A percentile compares a stretch with the other conserved stretches of the same genome.
phyloP scores from a whole-genome alignment of 352 stramenopile species.

The Pythium phragmiticola region DNA sequence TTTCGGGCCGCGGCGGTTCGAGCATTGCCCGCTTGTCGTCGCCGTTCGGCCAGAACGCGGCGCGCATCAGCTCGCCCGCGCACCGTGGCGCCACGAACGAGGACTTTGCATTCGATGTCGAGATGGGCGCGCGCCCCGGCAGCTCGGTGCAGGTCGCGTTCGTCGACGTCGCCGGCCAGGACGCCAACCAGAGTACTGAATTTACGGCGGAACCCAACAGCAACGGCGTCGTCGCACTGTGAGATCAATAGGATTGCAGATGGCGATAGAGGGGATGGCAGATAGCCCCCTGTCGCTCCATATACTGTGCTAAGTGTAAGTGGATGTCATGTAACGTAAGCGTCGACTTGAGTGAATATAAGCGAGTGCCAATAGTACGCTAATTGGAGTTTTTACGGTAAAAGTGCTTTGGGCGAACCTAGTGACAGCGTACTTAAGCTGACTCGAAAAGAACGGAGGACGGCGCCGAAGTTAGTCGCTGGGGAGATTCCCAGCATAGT shows the following conservation, averaged over 20 bases:
- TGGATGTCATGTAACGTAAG: not conserved
- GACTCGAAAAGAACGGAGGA: constrained; percentile 20
- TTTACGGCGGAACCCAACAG: not conserved
- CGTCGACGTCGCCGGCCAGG: constrained; percentile 1
- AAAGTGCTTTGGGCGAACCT: constrained; percentile 3
- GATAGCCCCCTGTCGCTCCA: not conserved
- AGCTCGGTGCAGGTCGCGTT: constrained; percentile 23
- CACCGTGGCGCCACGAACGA: constrained; percentile 16
- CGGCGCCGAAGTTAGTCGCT: not conserved
- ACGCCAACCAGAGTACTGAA: constrained; percentile 4
- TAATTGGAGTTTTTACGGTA: not conserved
- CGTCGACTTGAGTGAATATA: constrained; percentile 1
- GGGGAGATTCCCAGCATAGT: constrained; percentile 14
- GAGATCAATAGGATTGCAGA: not conserved
- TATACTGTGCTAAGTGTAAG: constrained; percentile 5
- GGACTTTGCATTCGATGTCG: constrained; percentile 23
- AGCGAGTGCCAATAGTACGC: not conserved
- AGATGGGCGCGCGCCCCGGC: constrained; percentile 14
- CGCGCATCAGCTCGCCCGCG: constrained; percentile 22
- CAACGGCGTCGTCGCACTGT: constrained; percentile 24
- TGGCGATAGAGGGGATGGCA: not conserved
- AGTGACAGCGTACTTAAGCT: constrained; percentile 19
- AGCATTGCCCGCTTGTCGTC: constrained; percentile 13
- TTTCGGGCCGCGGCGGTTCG: constrained; percentile 4
- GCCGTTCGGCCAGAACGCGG: constrained; percentile 18